Evolutionary conservation across 1,284 basidiomycete species (phyloP).

Genomic region (Porodaedalea pini): DNA sequence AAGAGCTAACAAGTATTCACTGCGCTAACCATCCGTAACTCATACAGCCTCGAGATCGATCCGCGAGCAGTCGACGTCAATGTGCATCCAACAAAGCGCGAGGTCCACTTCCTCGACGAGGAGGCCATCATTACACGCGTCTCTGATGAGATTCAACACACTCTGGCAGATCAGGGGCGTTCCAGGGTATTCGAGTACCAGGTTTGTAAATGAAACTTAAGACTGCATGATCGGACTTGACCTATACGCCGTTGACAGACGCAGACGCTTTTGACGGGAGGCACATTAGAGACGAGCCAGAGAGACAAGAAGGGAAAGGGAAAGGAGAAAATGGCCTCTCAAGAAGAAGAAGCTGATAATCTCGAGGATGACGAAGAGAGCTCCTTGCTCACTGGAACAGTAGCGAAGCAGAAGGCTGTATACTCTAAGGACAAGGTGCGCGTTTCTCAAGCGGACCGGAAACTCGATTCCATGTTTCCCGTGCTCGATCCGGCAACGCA

Average conservation of each 20-base stretch:
- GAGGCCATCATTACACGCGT: slow-evolving; percentile 84
- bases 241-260: background rate
- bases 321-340: slow-evolving; percentile 38
- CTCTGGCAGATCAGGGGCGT: slow-evolving; percentile 63
- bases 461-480: slow-evolving; percentile 91
- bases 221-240: background rate
- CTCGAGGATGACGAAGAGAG: slow-evolving; percentile 27
- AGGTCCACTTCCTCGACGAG: slow-evolving; percentile 94
- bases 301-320: slow-evolving; percentile 40
- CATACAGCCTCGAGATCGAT: slow-evolving; percentile 71
- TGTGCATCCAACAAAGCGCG: slow-evolving; percentile 96
- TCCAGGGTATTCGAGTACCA: slow-evolving; percentile 83
- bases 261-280: slow-evolving; percentile 63
- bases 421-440: slow-evolving; percentile 90
- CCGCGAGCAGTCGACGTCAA: slow-evolving; percentile 94
- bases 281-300: slow-evolving; percentile 34
- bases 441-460: slow-evolving; percentile 83
- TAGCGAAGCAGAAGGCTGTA: slow-evolving; percentile 39
- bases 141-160: slow-evolving; percentile 67
- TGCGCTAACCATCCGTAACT: background rate
- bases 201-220: slow-evolving; percentile 36
- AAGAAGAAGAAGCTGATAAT: slow-evolving; percentile 35
- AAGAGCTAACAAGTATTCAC: background rate
- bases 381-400: background rate
- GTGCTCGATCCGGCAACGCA: slow-evolving; percentile 48